Base-by-base conservation (phyloP, 106 monocot genomes). In the Narthecium ossifragum region DNA sequence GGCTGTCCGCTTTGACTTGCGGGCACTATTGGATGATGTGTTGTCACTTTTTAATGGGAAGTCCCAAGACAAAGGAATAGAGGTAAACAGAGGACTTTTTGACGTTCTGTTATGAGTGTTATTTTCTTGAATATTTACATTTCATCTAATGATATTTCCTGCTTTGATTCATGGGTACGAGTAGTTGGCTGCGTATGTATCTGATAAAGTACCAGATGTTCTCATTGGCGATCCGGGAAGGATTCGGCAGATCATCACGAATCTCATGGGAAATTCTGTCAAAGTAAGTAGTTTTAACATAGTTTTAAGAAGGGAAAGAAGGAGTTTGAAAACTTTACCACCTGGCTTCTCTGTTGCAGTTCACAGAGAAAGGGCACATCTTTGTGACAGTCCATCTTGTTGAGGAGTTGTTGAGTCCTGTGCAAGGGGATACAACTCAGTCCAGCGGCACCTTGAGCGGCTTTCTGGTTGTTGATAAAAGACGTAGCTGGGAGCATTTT, bases 331-430 rank as follows among this genome's bases (percentile, higher is more conserved):
- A 4, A 43, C 14, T 13, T 43, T 18, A 43, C 43, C 1, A 18
- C 14, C 18, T 43, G 11, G 14, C 18, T 43, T 43, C 18, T 17
- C 17, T 43, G 18, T 43, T 43, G 27, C 75, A 99, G 98, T 99
- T 99, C 70, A 99, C 98, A 30, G 98, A 91, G 52, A 99, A 75
- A 68, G 98, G 98, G 3, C 98, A 99, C 64, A 88, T 99, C 27
- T 84, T 88, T 47, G 27, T 99, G 48, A 99, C 85, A 20, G 98
- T 88, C 33, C 78, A 88, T 75, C 84, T 91, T 27, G 74, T 72
- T 27, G 91, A 99, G 55, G 98, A 99, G 62, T 70, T 88, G 27
- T 73, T 62, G 51, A 34, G 34, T 29, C 79, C 78, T n/a, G 39
- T 66, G 30, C 75, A 88, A 23, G 61, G 65, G 15, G 84, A 92